These are phyloP conservation scores for Candolleomyces eurysporus DNA, from an alignment of 768 basidiomycete species.

Conservation along the genomic window DNA sequence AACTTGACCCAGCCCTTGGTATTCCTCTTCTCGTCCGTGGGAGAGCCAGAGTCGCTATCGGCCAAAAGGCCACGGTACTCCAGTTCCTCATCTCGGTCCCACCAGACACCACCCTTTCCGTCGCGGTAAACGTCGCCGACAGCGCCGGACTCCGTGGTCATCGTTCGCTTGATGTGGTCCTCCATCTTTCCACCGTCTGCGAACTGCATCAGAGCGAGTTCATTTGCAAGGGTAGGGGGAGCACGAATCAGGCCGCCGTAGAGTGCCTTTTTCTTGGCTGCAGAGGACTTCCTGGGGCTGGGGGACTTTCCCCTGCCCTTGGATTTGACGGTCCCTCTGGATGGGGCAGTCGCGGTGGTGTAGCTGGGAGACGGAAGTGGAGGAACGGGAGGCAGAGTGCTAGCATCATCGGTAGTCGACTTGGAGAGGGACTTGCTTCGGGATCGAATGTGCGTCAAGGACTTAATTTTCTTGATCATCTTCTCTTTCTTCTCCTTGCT, in stretches of 20 bases:
- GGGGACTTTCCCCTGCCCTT: background rate
- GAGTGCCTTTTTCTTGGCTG: constrained; percentile 47
- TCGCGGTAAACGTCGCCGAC: constrained; percentile 60
- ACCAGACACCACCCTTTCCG: constrained; percentile 61
- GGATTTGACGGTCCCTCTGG: constrained; percentile 14
- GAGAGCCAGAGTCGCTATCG: constrained; percentile 23
- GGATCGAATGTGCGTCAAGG: constrained; percentile 10
- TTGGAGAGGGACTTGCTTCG: constrained; percentile 8
- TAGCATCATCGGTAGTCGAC: background rate
- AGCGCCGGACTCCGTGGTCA: constrained; percentile 54
- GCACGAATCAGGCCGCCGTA: constrained; percentile 37
- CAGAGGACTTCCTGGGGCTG: constrained; percentile 23
- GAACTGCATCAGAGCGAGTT: constrained; percentile 71
- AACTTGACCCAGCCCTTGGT: constrained; percentile 22
- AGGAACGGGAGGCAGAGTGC: background rate
- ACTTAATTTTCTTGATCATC: constrained; percentile 15
- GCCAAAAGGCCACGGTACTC: constrained; percentile 62
- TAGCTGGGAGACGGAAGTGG: background rate
- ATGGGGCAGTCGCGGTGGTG: constrained; percentile 9
- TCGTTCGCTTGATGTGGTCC: constrained; percentile 49
- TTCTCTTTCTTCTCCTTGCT: constrained; percentile 7
- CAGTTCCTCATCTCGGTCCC: constrained; percentile 69
- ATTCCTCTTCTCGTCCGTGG: constrained; percentile 8
- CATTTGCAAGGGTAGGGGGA: constrained; percentile 58
- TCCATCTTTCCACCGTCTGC: constrained; percentile 61